Evolutionary conservation across 345 rosid species (phyloP), one percentile per base, ranked within the genome.

Genomic region (Hirschfeldia incana): DNA sequence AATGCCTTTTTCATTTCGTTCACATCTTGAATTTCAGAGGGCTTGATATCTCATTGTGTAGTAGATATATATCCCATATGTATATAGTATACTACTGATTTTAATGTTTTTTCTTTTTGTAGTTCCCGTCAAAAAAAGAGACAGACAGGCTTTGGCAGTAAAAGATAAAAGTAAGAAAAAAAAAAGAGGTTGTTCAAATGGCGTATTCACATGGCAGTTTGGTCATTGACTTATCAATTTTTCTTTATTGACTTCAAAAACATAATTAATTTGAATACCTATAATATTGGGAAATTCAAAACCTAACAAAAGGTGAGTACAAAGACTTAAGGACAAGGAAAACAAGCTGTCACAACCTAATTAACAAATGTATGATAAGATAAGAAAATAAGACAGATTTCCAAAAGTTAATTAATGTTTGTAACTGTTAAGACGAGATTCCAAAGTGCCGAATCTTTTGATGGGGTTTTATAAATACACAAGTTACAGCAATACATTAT

Each of bases 301-400:
- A 80, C 83, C 79, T 80, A 75, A 69, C 79, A 80, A 80, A 70
- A 75, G 76, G 55, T 13, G 15, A 65, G 64, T 75, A 75, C 83
- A 70, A 75, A 59, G 73, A 80, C 79, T 75, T 69, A 32, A 42
- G 79, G 76, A 70, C 79, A 80, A 75, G 63, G 66, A 70, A 42
- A 64, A 17, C 51, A 80, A 75, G 80, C 69, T 80, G 83, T 80
- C 76, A 75, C 76, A 39, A 55, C 44, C 58, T 66, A 78, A 34
- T 79, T 65, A 60, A 73, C 74, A 66, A 53, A 78, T 73, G 55
- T 60, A 17, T 59, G 77, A 21, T 49, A 69, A 26, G 51, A 17
- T 32, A 69, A 64, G 13, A 12, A 55, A 32, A 37, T 16, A 71
- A 78, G 36, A 71, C 61, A 69, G 37, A 42, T 59, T 61, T 61